phyloP scores from a whole-genome alignment of 495 filamentous ascomycete genomes.

The Hyaloscypha variabilis region DNA sequence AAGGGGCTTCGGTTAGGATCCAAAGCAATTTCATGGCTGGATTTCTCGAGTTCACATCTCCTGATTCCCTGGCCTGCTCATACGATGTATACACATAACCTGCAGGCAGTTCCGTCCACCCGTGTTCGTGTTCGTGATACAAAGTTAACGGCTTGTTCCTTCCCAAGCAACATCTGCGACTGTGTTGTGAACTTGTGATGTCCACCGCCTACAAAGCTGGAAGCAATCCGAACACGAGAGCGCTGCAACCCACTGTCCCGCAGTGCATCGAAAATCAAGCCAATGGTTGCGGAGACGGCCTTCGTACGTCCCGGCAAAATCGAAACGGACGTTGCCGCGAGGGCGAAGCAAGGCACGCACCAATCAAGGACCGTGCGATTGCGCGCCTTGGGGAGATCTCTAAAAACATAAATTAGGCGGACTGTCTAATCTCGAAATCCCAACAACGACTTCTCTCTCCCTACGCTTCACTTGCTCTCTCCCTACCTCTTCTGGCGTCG shows the following conservation, averaged over 20 bases:
- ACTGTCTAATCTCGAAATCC: constrained; percentile 4
- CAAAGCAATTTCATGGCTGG: not conserved
- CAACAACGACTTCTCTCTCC: constrained; percentile 2
- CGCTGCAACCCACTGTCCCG: not conserved
- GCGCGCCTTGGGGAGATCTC: constrained; percentile 9
- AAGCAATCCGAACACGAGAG: not conserved
- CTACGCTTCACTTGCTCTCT: not conserved
- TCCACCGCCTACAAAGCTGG: too few species aligned
- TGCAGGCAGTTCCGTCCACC: not conserved
- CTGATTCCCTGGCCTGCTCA: not conserved
- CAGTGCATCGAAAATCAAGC: not conserved
- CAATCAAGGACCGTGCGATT: constrained; percentile 18
- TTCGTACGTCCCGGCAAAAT: not conserved
- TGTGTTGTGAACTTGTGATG: not conserved
- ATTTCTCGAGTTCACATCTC: not conserved
- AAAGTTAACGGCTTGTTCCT: not conserved
- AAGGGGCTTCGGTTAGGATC: not conserved
- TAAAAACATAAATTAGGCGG: constrained; percentile 9
- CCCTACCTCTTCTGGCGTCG: not conserved
- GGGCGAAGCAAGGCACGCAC: constrained; percentile 3
- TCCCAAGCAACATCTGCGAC: not conserved
- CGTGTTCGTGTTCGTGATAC: not conserved
- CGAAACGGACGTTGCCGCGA: not conserved
- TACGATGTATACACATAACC: not conserved
- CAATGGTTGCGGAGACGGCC: not conserved